These are phyloP conservation scores for Trichoderma lentiforme DNA, from an alignment of 2,329 filamentous ascomycete genomes.

Conservation along the genomic window DNA sequence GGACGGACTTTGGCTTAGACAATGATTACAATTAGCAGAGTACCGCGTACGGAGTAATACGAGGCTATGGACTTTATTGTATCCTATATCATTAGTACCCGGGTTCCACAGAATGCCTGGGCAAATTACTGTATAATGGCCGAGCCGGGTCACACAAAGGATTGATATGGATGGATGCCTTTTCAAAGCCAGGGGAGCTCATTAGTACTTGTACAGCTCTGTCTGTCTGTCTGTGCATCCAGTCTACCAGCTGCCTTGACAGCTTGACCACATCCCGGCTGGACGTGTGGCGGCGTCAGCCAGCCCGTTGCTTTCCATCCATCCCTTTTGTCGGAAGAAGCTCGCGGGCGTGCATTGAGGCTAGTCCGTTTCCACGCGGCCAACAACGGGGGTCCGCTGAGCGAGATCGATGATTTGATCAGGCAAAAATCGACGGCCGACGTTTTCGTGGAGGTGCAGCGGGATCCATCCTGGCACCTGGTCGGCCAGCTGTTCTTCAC, in stretches of 20 bases:
- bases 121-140: not conserved
- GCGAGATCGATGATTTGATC: slow-evolving; percentile 16
- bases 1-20: not conserved
- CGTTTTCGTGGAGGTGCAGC: slow-evolving; percentile 6
- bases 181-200: not conserved
- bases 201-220: not conserved
- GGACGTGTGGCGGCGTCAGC: slow-evolving; percentile 6
- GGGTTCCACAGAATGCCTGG: not conserved
- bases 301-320: not conserved
- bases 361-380: not conserved
- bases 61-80: not conserved
- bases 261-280: not conserved
- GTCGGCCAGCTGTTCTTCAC: not conserved
- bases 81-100: not conserved
- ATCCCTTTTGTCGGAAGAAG: slow-evolving; percentile 6
- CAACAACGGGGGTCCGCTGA: slow-evolving; percentile 1
- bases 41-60: not conserved
- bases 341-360: not conserved
- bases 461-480: not conserved
- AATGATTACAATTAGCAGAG: not conserved
- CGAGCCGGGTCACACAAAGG: not conserved
- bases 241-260: not conserved
- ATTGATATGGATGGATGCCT: not conserved
- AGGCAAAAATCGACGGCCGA: not conserved
- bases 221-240: not conserved